phyloP scores from a whole-genome alignment of 306 rosid species.

The Chamaecrista fasciculata region DNA sequence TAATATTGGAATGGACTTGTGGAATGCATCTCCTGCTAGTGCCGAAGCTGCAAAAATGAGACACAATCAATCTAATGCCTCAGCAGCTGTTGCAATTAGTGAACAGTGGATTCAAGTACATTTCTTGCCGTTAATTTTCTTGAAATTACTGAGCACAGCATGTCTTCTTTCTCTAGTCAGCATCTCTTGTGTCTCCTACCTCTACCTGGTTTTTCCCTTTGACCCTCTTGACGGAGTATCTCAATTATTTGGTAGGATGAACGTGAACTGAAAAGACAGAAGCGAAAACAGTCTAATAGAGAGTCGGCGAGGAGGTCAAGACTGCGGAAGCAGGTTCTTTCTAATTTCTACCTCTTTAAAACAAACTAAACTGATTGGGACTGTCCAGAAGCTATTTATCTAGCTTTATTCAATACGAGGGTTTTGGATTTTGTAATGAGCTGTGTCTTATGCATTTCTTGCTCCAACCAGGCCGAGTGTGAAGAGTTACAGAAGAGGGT shows the following conservation, averaged over 20 bases:
- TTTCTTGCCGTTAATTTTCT: constrained; percentile 3
- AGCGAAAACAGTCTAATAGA: constrained; percentile 95
- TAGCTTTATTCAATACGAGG: constrained; percentile 8
- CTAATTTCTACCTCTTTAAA: neutral
- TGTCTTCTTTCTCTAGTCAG: neutral
- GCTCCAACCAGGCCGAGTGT: constrained; percentile 76
- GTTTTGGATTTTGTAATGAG: neutral
- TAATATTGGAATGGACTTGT: constrained; percentile 92
- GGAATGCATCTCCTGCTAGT: constrained; percentile 68
- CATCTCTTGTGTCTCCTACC: neutral
- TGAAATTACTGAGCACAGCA: neutral
- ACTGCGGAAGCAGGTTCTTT: constrained; percentile 86
- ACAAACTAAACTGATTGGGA: neutral
- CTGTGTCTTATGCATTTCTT: constrained; percentile 22
- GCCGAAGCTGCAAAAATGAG: constrained; percentile 64
- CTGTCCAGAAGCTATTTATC: neutral
- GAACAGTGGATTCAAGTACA: constrained; percentile 90
- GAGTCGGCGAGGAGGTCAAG: constrained; percentile 99
- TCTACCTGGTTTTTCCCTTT: neutral
- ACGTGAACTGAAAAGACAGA: constrained; percentile 93
- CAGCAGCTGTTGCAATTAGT: constrained; percentile 45
- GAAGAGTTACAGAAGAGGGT: constrained; percentile 92
- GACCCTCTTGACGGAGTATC: neutral
- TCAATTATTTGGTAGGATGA: constrained; percentile 66
- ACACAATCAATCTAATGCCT: constrained; percentile 50